Base-by-base conservation (phyloP, 345 rosid species). In the Hypericum androsaemum region DNA sequence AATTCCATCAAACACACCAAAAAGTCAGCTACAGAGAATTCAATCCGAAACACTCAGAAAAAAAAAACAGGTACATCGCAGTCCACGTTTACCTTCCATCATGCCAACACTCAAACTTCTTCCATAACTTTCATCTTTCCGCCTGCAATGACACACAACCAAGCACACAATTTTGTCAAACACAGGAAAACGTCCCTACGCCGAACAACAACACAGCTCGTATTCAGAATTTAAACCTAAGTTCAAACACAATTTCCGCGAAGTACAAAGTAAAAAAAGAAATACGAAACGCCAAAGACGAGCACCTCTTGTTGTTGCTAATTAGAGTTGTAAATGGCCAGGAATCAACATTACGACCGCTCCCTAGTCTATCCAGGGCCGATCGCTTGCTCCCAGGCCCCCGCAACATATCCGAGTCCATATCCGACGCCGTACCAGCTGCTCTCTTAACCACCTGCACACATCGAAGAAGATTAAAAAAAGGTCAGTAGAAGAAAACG, bases 401-500 rank as follows among this genome's bases (percentile, higher is more conserved):
- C 4, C 74, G 75, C 54, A 53, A 52, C 40, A 71, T 68, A 61
- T 66, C 79, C 41, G 64, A 57, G 10, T 57, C 71, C 53, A 15
- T 64, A 41, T 74, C 76, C 5, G 84, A 59, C 39, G 66, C 70
- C 53, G 56, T 41, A 48, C 71, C 80, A 41, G 71, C 70, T 72
- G 71, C 70, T 71, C 86, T 77, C 79, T 77, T 92, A 56, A 92
- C 89, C 52, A 88, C 96, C 98, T 92, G 78, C 42, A 64, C 32
- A 22, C 32, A 22, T 22, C 32, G 32, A 22, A 22, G 32, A 22
- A 22, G 32, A 1, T 22, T 22, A 22, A 22, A n/a, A n/a, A n/a
- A n/a, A n/a, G n/a, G n/a, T n/a, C n/a, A n/a, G n/a, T n/a, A n/a
- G n/a, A n/a, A n/a, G n/a, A n/a, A n/a, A 22, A 22, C 32, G 32